Conservation (phyloP, 176 grass and related monocot species). For the Coix lacrymajobi region DNA sequence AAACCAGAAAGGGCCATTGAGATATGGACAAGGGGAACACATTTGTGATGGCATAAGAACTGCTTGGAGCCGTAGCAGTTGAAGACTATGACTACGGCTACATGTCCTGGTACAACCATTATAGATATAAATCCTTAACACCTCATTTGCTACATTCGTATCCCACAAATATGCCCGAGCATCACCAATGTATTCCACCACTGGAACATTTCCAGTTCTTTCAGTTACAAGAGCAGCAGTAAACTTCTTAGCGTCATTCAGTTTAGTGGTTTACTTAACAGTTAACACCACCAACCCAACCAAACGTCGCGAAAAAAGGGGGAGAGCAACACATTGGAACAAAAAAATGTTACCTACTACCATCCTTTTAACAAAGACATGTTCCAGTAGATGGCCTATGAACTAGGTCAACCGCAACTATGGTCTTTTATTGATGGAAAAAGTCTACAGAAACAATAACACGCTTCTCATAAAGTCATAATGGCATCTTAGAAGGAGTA, state of each 20-base stretch:
- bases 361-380: neutral
- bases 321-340: neutral
- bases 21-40: neutral
- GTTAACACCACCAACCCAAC: too few relatives aligned
- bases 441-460: neutral
- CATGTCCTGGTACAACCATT: neutral
- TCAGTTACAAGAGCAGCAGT: neutral
- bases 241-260: neutral
- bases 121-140: neutral
- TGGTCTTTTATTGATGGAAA: neutral
- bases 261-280: neutral
- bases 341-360: neutral
- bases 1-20: neutral
- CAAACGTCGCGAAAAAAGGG: neutral
- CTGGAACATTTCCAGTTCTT: neutral
- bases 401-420: neutral
- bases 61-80: neutral
- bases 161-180: neutral
- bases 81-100: neutral
- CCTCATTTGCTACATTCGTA: neutral
- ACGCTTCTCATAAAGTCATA: conserved; percentile 80
- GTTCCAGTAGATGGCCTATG: neutral
- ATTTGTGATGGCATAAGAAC: neutral
- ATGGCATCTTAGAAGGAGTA: conserved; percentile 72
- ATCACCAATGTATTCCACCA: neutral